phyloP scores from a whole-genome alignment of 1,284 basidiomycete genomes.

The Tylopilus sp. region DNA sequence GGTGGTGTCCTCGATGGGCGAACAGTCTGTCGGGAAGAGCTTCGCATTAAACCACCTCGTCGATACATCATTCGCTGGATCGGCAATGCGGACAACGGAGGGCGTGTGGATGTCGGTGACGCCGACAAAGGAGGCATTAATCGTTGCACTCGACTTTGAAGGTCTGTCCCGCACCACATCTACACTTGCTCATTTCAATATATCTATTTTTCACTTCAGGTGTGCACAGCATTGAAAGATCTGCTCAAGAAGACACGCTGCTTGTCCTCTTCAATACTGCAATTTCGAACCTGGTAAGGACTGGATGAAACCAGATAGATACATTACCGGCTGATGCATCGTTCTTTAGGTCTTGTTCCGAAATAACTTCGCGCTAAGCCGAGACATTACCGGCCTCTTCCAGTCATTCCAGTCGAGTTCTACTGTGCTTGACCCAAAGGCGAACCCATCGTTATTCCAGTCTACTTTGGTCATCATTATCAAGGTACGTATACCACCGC shows the following conservation, averaged over 20 bases:
- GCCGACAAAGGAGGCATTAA: slow-evolving; percentile 63
- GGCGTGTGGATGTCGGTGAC: slow-evolving; percentile 78
- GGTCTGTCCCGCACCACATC: slow-evolving; percentile 42
- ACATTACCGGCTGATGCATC: background rate
- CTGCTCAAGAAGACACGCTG: slow-evolving; percentile 71
- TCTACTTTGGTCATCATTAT: slow-evolving; percentile 72
- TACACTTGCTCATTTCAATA: background rate
- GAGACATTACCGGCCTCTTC: slow-evolving; percentile 70
- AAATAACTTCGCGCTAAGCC: slow-evolving; percentile 71
- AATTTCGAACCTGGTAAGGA: slow-evolving; percentile 58
- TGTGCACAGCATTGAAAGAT: slow-evolving; percentile 72
- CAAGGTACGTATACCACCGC: slow-evolving; percentile 52
- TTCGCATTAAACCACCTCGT: slow-evolving; percentile 71
- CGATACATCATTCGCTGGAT: slow-evolving; percentile 74
- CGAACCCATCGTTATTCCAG: slow-evolving; percentile 69
- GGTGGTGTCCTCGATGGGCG: slow-evolving; percentile 76
- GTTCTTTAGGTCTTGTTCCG: slow-evolving; percentile 64
- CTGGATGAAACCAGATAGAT: slow-evolving; percentile 33
- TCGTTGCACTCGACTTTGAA: slow-evolving; percentile 75
- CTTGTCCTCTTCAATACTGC: slow-evolving; percentile 74
- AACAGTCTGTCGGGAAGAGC: slow-evolving; percentile 74
- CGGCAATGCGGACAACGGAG: slow-evolving; percentile 74
- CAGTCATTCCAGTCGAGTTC: slow-evolving; percentile 75
- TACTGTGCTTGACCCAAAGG: slow-evolving; percentile 64
- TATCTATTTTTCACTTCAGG: slow-evolving; percentile 45